These are phyloP conservation scores for Stenocarpella maydis DNA, from an alignment of 2,329 filamentous ascomycete genomes.

Conservation along the genomic window DNA sequence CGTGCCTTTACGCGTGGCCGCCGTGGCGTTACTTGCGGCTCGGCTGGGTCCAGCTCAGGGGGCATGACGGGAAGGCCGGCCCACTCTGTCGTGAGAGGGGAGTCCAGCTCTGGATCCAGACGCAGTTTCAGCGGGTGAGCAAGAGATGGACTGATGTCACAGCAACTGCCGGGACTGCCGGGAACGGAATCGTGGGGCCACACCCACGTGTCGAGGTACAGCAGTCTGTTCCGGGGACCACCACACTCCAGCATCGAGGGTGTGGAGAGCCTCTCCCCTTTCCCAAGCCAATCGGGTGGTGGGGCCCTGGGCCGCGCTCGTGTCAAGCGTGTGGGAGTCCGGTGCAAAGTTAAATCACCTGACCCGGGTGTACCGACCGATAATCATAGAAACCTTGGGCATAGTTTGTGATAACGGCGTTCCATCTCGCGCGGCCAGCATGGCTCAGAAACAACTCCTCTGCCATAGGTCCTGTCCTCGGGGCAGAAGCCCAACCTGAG, in stretches of 20 bases:
- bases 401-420: slow-evolving; percentile 1
- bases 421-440: background rate
- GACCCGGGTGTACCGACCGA: background rate
- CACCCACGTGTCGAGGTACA: slow-evolving; percentile 23
- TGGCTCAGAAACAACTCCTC: background rate
- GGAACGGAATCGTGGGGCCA: slow-evolving; percentile 17
- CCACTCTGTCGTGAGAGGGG: background rate
- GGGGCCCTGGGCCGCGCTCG: slow-evolving; percentile 7
- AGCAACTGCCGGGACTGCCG: too few species aligned
- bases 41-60: slow-evolving; percentile 5
- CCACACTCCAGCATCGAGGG: background rate
- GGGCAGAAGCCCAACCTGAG: background rate
- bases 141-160: slow-evolving; percentile 20
- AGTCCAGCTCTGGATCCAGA: background rate
- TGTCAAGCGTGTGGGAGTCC: too few species aligned
- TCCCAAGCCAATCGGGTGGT: slow-evolving; percentile 14
- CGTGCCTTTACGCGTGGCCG: slow-evolving; percentile 4
- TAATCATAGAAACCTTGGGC: background rate
- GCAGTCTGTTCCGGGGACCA: background rate
- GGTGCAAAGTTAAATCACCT: too few species aligned
- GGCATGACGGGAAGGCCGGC: background rate
- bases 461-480: background rate
- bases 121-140: slow-evolving; percentile 9
- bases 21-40: background rate
- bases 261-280: slow-evolving; percentile 14